Conservation (phyloP, 495 filamentous ascomycete genomes). For the Cladorrhinum samala region DNA sequence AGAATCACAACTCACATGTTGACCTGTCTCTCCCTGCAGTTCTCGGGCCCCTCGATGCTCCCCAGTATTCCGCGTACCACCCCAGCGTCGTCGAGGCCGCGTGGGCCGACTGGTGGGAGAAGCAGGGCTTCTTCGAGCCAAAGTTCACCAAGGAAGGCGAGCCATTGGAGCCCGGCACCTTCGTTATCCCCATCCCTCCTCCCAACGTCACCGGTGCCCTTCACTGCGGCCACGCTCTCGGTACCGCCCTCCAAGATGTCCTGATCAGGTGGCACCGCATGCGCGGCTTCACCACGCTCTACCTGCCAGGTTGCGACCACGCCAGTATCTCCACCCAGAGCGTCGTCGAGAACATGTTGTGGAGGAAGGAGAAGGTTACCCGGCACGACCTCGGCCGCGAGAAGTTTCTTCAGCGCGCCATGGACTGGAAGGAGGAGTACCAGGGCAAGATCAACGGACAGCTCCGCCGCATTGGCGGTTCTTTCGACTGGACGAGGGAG, state of each 20-base stretch:
- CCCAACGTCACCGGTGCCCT: constrained; percentile 65
- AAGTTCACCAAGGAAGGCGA: constrained; percentile 38
- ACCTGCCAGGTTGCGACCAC: constrained; percentile 55
- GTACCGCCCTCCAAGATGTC: constrained; percentile 63
- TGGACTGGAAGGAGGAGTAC: constrained; percentile 58
- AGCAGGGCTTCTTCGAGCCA: constrained; percentile 64
- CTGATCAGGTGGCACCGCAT: constrained; percentile 66
- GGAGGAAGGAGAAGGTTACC: constrained; percentile 46
- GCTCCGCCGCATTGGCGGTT: constrained; percentile 53
- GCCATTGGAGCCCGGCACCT: constrained; percentile 55
- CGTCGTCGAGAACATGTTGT: constrained; percentile 56
- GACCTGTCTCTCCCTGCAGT: too few relatives aligned
- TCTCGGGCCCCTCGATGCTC: constrained; percentile 38
- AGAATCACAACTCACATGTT: too few relatives aligned
- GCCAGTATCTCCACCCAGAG: constrained; percentile 53
- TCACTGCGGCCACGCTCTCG: constrained; percentile 49
- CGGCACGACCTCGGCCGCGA: constrained; percentile 51
- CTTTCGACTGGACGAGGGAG: constrained; percentile 64
- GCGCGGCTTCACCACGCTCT: constrained; percentile 47
- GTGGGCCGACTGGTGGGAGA: constrained; percentile 65
- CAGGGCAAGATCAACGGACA: constrained; percentile 49
- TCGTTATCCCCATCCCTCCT: constrained; percentile 65
- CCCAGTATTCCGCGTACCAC: constrained; percentile 52
- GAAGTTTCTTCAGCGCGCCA: constrained; percentile 47
- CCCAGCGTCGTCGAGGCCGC: constrained; percentile 55